Evolutionary conservation across 371 early-diverging fungal species (phyloP), one percentile per base, ranked within the genome.

Genomic region (Coemansia sp.): DNA sequence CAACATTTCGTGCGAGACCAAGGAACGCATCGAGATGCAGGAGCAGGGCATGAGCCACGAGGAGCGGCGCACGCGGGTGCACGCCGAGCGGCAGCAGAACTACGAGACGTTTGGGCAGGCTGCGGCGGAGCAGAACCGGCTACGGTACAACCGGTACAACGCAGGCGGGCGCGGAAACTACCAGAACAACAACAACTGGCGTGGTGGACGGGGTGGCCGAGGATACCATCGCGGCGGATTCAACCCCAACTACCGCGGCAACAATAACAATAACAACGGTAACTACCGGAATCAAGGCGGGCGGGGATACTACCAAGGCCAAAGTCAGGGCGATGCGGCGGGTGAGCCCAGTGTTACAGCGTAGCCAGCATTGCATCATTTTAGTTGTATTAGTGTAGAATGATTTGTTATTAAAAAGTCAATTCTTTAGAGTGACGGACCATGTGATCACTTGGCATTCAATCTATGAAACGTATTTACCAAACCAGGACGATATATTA

Each of bases 31-130:
- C 21, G 84, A 82, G 57, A 65, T 74, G 73, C 84, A 65, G 58
- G 88, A 86, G 53, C 82, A 81, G 30, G 84, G 81, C 30, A 64
- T 83, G 67, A 78, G 81, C 62, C 63, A 70, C 37, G 81, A 80
- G 48, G 88, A 92, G 66, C 90, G 94, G 64, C 88, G 94, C 40
- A 86, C 87, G 54, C 88, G 90, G 54, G 85, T 86, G 80, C 86
- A 88, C 21, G 92, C 93, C 74, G 97, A 98, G 83, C 89, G 95
- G 30, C 88, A 87, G 64, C 80, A 92, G 67, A 96, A 96, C 80
- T 77, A 94, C 80, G 97, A 96, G 82, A 97, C 98, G 1, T 97
- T 97, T 88, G 97, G 97, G 39, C 94, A 94, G 81, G 83, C 88
- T 6, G 83, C 88, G 9, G 88, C 89, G 48, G 86, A 72, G 53